Base-by-base conservation (phyloP, 768 basidiomycete genomes). In the Psilocybe azurescens region DNA sequence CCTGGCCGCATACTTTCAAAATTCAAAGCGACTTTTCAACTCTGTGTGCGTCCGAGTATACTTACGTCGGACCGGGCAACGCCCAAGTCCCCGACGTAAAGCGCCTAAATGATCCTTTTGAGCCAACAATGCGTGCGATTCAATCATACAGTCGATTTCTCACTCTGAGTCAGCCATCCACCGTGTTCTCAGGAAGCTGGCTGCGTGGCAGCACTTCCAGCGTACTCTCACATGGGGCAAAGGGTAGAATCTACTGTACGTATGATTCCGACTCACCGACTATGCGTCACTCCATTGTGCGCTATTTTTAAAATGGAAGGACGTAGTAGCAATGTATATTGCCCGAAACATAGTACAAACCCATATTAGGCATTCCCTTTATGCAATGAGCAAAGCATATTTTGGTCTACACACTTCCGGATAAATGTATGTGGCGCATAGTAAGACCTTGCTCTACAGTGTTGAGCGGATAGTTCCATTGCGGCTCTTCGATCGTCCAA, bases 391-490 rank as follows among this genome's bases (percentile, higher is more conserved):
- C 48, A 28, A 28, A 5, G 10, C n/a, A n/a, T 33, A 53, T 30
- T 52, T 33, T 53, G 33, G 33, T 53, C n/a, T 18, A 18, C 33
- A 32, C 11, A 53, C n/a, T 53, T 5, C 36, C 52, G 18, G 52
- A 53, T 53, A 53, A 53, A 53, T 33, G 4, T 53, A 36, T 53
- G 52, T 33, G 52, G 52, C 33, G 33, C 18, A 53, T n/a, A n/a
- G 33, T 10, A 33, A 20, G 14, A 16, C 16, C 1, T 32, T 18
- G 52, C 16, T 14, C 7, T 30, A 28, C 2, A 32, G 18, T 10
- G 20, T 8, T 50, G 11, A 28, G 49, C 50, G 8, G 50, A 24
- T 24, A 24, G 24, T 24, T 24, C 24, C 24, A 24, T 7, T 33
- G 51, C 1, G 30, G 11, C 28, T 29, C 14, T 52, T 18, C 29